These are phyloP conservation scores for Fragaria ananassa DNA, from an alignment of 306 rosid genomes.

Conservation along the genomic window DNA sequence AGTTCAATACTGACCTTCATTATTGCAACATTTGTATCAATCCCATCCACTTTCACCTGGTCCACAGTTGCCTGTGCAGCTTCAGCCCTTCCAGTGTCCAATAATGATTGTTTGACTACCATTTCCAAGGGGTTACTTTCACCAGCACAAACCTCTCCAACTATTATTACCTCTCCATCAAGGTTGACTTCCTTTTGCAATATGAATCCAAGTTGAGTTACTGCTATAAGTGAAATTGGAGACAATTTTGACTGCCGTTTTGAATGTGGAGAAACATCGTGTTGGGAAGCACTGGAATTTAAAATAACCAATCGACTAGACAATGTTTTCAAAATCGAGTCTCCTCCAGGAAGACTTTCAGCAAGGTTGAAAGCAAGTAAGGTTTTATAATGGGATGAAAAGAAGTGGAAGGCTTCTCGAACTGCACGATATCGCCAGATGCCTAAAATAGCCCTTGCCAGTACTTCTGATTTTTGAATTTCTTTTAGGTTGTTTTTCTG, in stretches of 20 bases:
- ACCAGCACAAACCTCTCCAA: constrained; percentile 71
- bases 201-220: constrained; percentile 58
- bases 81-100: constrained; percentile 73
- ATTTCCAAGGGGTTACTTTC: constrained; percentile 69
- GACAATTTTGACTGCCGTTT: constrained; percentile 43
- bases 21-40: constrained; percentile 87
- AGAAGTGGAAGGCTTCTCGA: constrained; percentile 67
- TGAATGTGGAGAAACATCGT: constrained; percentile 42
- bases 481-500: constrained; percentile 59
- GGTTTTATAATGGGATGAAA: constrained; percentile 61
- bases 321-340: constrained; percentile 71
- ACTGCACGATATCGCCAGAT: constrained; percentile 70
- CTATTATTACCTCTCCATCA: constrained; percentile 36
- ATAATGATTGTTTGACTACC: constrained; percentile 64
- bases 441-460: constrained; percentile 74
- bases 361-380: constrained; percentile 85
- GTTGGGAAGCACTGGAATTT: constrained; percentile 37
- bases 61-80: constrained; percentile 92
- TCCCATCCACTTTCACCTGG: constrained; percentile 92
- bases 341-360: constrained; percentile 89
- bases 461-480: constrained; percentile 62
- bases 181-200: constrained; percentile 34
- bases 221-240: constrained; percentile 61
- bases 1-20: constrained; percentile 69
- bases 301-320: constrained; percentile 49